Conservation (phyloP, 2,329 filamentous ascomycete species). For the Aspergillus sp. region DNA sequence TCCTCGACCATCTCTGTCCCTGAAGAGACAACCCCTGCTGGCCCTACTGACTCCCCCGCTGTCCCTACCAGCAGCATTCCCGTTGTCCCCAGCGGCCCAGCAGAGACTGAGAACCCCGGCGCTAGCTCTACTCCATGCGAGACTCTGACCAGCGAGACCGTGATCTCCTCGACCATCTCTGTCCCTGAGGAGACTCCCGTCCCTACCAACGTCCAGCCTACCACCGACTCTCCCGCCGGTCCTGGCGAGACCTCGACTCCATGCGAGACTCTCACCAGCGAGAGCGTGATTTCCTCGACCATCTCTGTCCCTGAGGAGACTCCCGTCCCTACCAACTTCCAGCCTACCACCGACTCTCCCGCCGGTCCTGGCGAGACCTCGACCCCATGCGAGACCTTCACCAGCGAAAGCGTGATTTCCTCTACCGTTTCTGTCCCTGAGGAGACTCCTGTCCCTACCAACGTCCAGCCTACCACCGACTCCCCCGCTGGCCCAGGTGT, state of each 20-base stretch:
- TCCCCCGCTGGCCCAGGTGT: neutral
- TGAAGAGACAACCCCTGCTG: neutral
- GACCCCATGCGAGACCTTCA: conserved; percentile 8
- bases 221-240: conserved; percentile 1
- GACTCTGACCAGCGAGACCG: conserved; percentile 9
- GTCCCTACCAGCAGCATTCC: neutral
- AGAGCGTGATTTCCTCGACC: conserved; percentile 13
- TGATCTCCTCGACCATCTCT: conserved; percentile 12
- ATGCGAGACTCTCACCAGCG: conserved; percentile 7
- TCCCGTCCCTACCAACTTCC: neutral
- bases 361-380: neutral
- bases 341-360: neutral
- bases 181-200: neutral
- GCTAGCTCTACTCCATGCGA: conserved; percentile 3
- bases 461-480: conserved; percentile 4
- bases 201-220: neutral
- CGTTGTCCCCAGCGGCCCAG: neutral
- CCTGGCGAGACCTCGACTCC: neutral
- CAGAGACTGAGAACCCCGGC: conserved; percentile 1
- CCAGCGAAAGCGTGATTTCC: conserved; percentile 15
- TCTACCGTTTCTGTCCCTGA: neutral
- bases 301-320: neutral
- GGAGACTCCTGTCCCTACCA: neutral
- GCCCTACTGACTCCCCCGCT: neutral
- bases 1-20: conserved; percentile 6